phyloP scores from a whole-genome alignment of 441 rosid genomes.

The Populus hybrid region DNA sequence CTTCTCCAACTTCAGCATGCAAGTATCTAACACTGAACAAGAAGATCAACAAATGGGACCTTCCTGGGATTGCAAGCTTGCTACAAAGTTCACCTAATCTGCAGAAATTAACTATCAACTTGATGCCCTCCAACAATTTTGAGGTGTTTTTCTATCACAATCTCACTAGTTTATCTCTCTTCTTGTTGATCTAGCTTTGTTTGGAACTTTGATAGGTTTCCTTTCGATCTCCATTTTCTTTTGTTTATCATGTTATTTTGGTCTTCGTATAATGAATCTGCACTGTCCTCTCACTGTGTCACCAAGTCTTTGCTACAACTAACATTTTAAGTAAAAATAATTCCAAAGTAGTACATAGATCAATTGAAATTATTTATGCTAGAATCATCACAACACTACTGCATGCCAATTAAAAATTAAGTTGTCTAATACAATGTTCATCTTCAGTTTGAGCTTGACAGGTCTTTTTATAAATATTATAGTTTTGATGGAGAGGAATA shows the following conservation, averaged over 20 bases:
- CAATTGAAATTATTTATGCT: too few species aligned
- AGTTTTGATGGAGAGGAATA: background rate
- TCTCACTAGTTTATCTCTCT: too few species aligned
- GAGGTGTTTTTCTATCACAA: background rate
- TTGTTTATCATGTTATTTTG: too few species aligned
- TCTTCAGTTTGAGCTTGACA: background rate
- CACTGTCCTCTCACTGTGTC: too few species aligned
- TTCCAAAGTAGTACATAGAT: too few species aligned
- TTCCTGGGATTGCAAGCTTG: slow-evolving; percentile 11
- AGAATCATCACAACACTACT: too few species aligned
- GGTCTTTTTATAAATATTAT: background rate
- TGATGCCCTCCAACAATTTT: background rate
- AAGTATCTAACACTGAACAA: slow-evolving; percentile 4
- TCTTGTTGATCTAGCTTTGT: too few species aligned
- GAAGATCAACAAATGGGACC: slow-evolving; percentile 1
- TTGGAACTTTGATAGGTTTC: too few species aligned
- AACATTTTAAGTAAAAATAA: too few species aligned
- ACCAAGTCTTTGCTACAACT: too few species aligned
- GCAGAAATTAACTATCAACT: slow-evolving; percentile 15
- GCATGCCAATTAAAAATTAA: background rate
- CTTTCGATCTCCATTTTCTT: too few species aligned
- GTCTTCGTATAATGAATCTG: too few species aligned
- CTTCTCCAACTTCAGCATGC: slow-evolving; percentile 7
- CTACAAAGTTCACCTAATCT: slow-evolving; percentile 15
- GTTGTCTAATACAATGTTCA: background rate